Evolutionary conservation across 371 early-diverging fungal species (phyloP), one percentile per base, ranked within the genome.

Genomic region (Smittium culicis): DNA sequence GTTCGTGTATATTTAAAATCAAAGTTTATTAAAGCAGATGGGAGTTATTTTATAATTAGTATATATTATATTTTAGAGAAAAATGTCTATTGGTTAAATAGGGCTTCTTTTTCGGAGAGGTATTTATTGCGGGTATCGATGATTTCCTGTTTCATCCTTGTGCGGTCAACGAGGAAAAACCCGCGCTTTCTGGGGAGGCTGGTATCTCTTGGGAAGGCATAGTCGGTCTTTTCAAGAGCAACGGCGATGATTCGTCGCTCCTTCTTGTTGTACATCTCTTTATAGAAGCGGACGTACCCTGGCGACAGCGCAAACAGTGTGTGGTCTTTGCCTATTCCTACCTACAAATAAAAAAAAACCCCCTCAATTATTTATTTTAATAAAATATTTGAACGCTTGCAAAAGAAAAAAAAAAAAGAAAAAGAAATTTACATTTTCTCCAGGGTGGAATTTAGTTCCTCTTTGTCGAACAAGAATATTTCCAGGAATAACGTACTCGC

Each of bases 401-500:
- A 27, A n/a, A 32, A 27, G 16, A 59, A 59, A 29, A 32, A 59
- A 59, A 27, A n/a, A 31, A 5, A 1, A 1, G 56, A 58, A n/a
- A 17, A 31, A 31, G 11, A 34, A 14, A 66, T 77, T 77, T 79
- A 88, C 92, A 80, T 92, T 85, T 67, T 86, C 86, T 11, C 94
- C 95, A 1, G 94, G 86, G 68, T 90, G 90, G 79, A 93, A 93
- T 68, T 85, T 77, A 45, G 92, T 92, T 3, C 98, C 98, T 62
- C 93, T 82, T 74, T 96, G 97, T 65, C 94, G 86, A 60, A 94
- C 84, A 68, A 96, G 85, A 69, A 96, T 93, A 73, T 91, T 88
- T 28, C 96, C 95, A 2, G 94, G 87, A 59, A 87, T 74, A 24
- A 91, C 91, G 35, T 64, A 82, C 79, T 78, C 89, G 82, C 62